Percentiles rank a stretch among this genome's conserved stretches.
These are phyloP conservation scores for Leptographium procerum DNA, from an alignment of 2,329 filamentous ascomycete species.

Conservation along the genomic window DNA sequence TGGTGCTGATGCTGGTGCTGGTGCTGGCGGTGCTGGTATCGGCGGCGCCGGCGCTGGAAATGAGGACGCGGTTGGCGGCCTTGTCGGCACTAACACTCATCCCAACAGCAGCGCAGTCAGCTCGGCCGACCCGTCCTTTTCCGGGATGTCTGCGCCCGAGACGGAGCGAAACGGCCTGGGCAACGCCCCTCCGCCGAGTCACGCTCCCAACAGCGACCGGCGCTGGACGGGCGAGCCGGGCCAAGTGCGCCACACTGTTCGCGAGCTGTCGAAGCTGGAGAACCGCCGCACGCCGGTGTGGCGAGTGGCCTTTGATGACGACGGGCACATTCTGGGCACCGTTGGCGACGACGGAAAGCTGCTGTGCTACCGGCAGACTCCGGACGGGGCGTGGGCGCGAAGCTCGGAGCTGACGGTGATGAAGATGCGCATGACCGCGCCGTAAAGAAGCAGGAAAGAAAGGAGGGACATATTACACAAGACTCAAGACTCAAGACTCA, in stretches of 20 bases:
- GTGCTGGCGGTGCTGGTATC: no score
- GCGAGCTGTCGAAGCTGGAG: conserved; percentile 55
- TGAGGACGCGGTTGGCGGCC: background rate
- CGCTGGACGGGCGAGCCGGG: conserved; percentile 49
- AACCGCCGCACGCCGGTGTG: conserved; percentile 62
- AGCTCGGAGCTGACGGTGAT: conserved; percentile 49
- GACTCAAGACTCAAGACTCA: background rate
- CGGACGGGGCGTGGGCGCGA: conserved; percentile 46
- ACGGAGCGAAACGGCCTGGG: conserved; percentile 9
- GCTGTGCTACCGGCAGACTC: conserved; percentile 49
- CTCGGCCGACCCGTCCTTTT: conserved; percentile 8
- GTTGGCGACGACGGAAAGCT: conserved; percentile 65
- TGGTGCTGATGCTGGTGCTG: background rate
- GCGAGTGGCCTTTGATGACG: conserved; percentile 59
- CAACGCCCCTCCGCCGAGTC: background rate
- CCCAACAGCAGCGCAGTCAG: conserved; percentile 3
- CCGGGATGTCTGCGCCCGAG: background rate
- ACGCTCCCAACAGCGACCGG: conserved; percentile 25
- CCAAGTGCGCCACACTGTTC: conserved; percentile 51
- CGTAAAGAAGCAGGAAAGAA: conserved; percentile 9
- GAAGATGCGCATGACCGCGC: conserved; percentile 40
- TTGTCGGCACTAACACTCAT: background rate
- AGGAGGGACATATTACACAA: background rate
- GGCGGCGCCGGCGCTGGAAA: background rate
- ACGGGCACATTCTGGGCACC: conserved; percentile 62